phyloP scores from a whole-genome alignment of 2,329 filamentous ascomycete species.

The Calonectria hongkongensis region DNA sequence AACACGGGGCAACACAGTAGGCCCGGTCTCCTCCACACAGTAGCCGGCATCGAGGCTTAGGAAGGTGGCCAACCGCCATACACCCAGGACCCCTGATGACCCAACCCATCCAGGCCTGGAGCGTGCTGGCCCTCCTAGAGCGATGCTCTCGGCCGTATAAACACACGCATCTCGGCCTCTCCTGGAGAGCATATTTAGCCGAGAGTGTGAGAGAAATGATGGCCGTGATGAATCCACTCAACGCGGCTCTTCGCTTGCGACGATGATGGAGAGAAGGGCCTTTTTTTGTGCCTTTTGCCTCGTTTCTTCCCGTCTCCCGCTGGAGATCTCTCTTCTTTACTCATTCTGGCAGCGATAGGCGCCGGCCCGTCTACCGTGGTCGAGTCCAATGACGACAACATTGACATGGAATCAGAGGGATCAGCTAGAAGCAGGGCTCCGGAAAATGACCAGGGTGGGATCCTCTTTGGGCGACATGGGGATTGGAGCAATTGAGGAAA shows the following conservation, averaged over 20 bases:
- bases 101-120: conserved; percentile 44
- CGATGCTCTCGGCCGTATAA: conserved; percentile 51
- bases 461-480: conserved; percentile 13
- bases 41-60: conserved; percentile 26
- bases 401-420: conserved; percentile 8
- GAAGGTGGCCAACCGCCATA: not conserved
- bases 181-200: conserved; percentile 51
- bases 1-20: conserved; percentile 43
- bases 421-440: conserved; percentile 11
- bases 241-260: conserved; percentile 27
- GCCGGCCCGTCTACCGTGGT: conserved; percentile 13
- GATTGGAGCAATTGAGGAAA: conserved; percentile 6
- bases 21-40: conserved; percentile 39
- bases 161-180: conserved; percentile 54
- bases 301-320: not conserved
- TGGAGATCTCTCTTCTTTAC: conserved; percentile 18
- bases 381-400: conserved; percentile 18
- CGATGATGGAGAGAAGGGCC: conserved; percentile 28
- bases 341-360: conserved; percentile 16
- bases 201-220: conserved; percentile 40
- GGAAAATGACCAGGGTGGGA: conserved; percentile 10
- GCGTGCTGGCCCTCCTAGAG: conserved; percentile 46
- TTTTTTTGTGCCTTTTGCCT: conserved; percentile 19
- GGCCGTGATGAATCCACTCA: conserved; percentile 35
- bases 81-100: conserved; percentile 38